A percentile compares a stretch with the other conserved stretches of the same genome.
These are phyloP conservation scores for Hanseniaspora meyeri DNA, from an alignment of 805 yeast species.

Conservation along the genomic window DNA sequence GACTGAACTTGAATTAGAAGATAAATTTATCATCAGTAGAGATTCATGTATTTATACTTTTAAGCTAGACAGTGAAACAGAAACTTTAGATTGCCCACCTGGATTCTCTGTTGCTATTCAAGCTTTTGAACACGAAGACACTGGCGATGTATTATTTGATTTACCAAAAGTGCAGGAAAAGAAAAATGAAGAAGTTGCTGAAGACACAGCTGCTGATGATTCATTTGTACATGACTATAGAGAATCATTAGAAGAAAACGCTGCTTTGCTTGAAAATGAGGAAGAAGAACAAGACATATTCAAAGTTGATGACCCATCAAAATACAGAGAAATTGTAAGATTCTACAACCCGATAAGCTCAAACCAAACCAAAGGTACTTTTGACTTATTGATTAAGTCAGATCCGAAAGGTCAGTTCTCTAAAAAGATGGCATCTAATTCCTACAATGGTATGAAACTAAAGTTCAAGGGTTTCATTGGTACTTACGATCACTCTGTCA, in stretches of 20 bases:
- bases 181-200: not conserved
- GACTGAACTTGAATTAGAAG: slow-evolving; percentile 56
- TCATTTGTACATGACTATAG: slow-evolving; percentile 2
- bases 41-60: slow-evolving; percentile 65
- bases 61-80: slow-evolving; percentile 47
- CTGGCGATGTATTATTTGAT: slow-evolving; percentile 10
- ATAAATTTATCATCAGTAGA: slow-evolving; percentile 59
- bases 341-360: slow-evolving; percentile 70
- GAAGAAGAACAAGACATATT: slow-evolving; percentile 4
- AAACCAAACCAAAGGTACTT: slow-evolving; percentile 56
- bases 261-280: not conserved
- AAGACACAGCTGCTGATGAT: not conserved
- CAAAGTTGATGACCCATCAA: slow-evolving; percentile 25
- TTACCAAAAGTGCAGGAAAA: slow-evolving; percentile 8
- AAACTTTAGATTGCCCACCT: slow-evolving; percentile 52
- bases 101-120: slow-evolving; percentile 64
- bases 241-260: not conserved
- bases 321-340: slow-evolving; percentile 31
- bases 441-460: slow-evolving; percentile 35
- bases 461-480: slow-evolving; percentile 74
- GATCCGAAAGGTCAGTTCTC: slow-evolving; percentile 63
- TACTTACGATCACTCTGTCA: slow-evolving; percentile 40
- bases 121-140: slow-evolving; percentile 12
- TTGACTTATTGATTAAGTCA: slow-evolving; percentile 66
- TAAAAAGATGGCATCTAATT: slow-evolving; percentile 40